Evolutionary conservation across 805 yeast genomes (phyloP).

Genomic region (Hanseniaspora osmophila): DNA sequence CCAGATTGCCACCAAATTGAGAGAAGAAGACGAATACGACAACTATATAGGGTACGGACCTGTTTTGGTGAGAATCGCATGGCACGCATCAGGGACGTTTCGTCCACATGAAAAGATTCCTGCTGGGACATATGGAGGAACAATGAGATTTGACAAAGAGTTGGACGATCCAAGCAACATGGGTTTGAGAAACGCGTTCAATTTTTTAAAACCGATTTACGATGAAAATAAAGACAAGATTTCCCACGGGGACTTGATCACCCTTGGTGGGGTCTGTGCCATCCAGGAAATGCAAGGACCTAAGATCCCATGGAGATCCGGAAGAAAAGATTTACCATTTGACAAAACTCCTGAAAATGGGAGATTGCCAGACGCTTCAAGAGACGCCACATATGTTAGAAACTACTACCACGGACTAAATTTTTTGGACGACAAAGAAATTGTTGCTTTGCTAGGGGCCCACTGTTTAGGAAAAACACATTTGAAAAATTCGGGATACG

Average conservation of each 20-base stretch:
- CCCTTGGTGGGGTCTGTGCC: constrained; percentile 67
- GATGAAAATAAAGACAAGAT: constrained; percentile 52
- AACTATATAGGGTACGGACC: constrained; percentile 65
- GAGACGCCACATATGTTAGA: constrained; percentile 51
- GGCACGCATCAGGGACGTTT: constrained; percentile 82
- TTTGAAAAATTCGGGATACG: constrained; percentile 54
- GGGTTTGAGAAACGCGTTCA: constrained; percentile 47
- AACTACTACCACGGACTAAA: constrained; percentile 52
- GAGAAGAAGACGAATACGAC: constrained; percentile 45
- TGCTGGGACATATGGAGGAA: constrained; percentile 64
- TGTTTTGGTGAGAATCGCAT: constrained; percentile 61
- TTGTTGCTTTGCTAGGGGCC: constrained; percentile 62
- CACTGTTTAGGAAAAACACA: constrained; percentile 72
- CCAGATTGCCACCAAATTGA: constrained; percentile 52
- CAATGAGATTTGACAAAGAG: constrained; percentile 42
- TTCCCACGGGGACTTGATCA: constrained; percentile 66
- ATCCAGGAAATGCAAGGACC: constrained; percentile 74
- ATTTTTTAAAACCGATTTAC: constrained; percentile 39
- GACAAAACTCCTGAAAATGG: constrained; percentile 46
- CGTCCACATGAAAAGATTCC: constrained; percentile 38
- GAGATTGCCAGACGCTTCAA: constrained; percentile 59
- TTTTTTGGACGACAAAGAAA: constrained; percentile 47
- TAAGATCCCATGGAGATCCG: constrained; percentile 68
- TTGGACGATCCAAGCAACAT: constrained; percentile 43
- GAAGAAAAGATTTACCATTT: constrained; percentile 48